phyloP scores from a whole-genome alignment of 768 basidiomycete species.

The Psilocybe cubensis region DNA sequence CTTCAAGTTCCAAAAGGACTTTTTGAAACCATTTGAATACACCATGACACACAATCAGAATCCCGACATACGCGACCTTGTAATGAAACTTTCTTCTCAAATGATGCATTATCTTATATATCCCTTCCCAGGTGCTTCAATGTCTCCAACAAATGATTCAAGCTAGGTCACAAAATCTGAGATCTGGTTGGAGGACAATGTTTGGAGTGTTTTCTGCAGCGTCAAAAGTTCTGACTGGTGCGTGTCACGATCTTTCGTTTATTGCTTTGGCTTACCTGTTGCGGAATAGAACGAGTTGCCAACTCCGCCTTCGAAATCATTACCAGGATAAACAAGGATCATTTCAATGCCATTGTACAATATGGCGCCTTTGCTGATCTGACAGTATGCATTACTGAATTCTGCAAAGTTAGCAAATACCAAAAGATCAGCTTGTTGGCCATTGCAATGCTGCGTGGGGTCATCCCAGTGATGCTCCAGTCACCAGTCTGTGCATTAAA shows the following conservation, averaged over 20 bases:
- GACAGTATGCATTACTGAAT: conserved; percentile 97
- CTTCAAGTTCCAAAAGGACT: conserved; percentile 99
- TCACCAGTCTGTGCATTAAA: conserved; percentile 66
- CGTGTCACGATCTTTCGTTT: conserved; percentile 19
- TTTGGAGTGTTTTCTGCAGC: conserved; percentile 98
- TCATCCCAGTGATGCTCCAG: conserved; percentile 90
- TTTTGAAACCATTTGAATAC: conserved; percentile 96
- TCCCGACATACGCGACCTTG: conserved; percentile 96
- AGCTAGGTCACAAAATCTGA: conserved; percentile 90
- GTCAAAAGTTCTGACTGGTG: conserved; percentile 88
- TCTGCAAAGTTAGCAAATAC: conserved; percentile 99
- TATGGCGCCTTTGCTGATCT: conserved; percentile 96
- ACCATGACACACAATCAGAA: conserved; percentile 97
- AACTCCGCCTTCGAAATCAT: conserved; percentile 97
- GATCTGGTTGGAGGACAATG: conserved; percentile 99
- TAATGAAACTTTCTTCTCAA: conserved; percentile 29
- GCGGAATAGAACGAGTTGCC: conserved; percentile 78
- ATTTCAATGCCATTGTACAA: conserved; percentile 89
- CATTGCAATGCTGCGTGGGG: conserved; percentile 93
- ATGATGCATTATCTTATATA: background rate
- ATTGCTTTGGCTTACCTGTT: background rate
- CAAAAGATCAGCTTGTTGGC: conserved; percentile 97
- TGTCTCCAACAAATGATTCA: conserved; percentile 99
- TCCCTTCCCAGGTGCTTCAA: conserved; percentile 75
- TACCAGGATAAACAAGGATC: conserved; percentile 85